phyloP scores from a whole-genome alignment of 2,329 filamentous ascomycete species.

The Cercospora citrullina region DNA sequence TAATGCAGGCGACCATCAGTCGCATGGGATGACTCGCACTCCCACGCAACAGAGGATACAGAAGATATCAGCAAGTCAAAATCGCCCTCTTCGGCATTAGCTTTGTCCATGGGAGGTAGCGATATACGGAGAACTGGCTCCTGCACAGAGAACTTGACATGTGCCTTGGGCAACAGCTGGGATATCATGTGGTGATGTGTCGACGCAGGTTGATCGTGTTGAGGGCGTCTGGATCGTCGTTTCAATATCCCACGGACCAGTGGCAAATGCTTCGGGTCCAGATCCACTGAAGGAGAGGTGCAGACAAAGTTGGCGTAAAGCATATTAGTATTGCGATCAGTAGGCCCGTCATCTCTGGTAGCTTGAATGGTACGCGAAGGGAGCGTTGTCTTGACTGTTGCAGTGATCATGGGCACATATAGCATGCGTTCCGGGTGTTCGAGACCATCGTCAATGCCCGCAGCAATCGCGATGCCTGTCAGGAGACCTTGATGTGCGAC shows the following conservation, averaged over 20 bases:
- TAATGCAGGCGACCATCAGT: slow-evolving; percentile 82
- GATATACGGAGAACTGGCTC: slow-evolving; percentile 91
- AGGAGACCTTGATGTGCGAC: slow-evolving; percentile 92
- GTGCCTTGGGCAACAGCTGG: slow-evolving; percentile 88
- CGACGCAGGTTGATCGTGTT: slow-evolving; percentile 11
- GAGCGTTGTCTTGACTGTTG: slow-evolving; percentile 87
- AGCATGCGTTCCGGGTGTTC: slow-evolving; percentile 81
- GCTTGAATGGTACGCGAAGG: slow-evolving; percentile 91
- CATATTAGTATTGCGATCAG: slow-evolving; percentile 91
- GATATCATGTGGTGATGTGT: slow-evolving; percentile 70
- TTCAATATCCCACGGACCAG: slow-evolving; percentile 76
- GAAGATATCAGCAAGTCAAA: slow-evolving; percentile 95
- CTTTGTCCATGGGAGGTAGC: slow-evolving; percentile 70
- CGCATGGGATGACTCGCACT: slow-evolving; percentile 94
- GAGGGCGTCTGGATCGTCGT: slow-evolving; percentile 23
- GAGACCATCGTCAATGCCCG: slow-evolving; percentile 87
- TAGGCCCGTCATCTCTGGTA: slow-evolving; percentile 64
- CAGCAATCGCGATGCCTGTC: slow-evolving; percentile 86
- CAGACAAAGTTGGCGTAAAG: slow-evolving; percentile 94
- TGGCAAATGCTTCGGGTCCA: slow-evolving; percentile 88
- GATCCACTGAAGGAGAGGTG: slow-evolving; percentile 90
- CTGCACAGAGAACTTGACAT: slow-evolving; percentile 92
- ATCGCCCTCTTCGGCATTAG: slow-evolving; percentile 65
- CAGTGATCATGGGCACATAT: slow-evolving; percentile 97
- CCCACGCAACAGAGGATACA: slow-evolving; percentile 87